Base-by-base conservation (phyloP, 257 asterid genomes). In the Sherardia arvensis region DNA sequence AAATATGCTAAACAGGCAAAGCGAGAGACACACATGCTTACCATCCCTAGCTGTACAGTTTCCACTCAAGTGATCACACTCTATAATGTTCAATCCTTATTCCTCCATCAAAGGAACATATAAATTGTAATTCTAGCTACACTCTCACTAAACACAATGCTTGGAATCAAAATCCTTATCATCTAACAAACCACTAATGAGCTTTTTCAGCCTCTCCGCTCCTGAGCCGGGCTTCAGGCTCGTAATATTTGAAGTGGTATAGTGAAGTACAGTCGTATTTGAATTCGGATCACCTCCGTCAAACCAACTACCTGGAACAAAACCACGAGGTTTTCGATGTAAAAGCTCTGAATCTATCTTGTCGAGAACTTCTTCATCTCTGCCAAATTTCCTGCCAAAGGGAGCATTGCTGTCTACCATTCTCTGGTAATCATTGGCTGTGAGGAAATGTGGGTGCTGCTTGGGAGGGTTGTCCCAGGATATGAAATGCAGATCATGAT, bases 401-500 rank as follows among this genome's bases (percentile, higher is more conserved):
- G 96, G 85, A 20, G 94, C 80, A 65, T 82, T 83, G 62, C 96
- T 85, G 27, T 77, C 81, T 8, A 81, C 73, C 94, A 88, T 85
- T 67, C 64, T 78, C 71, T 73, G 77, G 61, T 78, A 81, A 65
- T 85, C 84, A 3, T 71, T 34, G 26, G 47, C 49, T 2, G 78
- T 67, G 58, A 88, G 85, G 81, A 78, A 80, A 77, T 82, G 94
- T 1, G 96, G 96, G 68, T 88, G 94, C 77, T 88, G 96, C 72
- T 85, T 81, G 7, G 96, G 96, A 59, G 94, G 96, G 63, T 85
- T 81, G 71, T 87, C 95, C 95, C 95, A 87, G 64, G 94, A 87
- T 66, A 87, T 87, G 76, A 79, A 85, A 67, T 88, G 94, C 65
- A 88, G 84, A 71, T 88, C 96, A 25, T 82, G 88, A 78, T 84